These are phyloP conservation scores for Penicillium sp. DNA, from an alignment of 2,329 filamentous ascomycete genomes.

Conservation along the genomic window DNA sequence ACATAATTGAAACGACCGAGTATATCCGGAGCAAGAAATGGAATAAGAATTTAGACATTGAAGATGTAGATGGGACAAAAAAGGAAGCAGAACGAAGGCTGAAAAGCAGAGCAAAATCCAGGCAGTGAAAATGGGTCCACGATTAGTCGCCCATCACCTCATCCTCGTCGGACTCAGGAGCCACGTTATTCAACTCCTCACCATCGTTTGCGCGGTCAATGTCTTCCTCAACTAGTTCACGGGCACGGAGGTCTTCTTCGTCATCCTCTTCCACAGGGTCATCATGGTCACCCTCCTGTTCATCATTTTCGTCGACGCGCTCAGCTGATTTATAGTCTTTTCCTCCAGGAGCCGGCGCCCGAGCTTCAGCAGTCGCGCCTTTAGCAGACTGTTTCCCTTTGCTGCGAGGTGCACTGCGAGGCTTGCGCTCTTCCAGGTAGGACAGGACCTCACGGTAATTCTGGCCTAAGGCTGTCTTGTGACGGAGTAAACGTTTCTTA, in stretches of 20 bases:
- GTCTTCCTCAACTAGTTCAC: conserved; percentile 41
- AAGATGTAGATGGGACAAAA: conserved; percentile 8
- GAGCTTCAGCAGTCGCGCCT: conserved; percentile 11
- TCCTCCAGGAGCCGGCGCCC: conserved; percentile 16
- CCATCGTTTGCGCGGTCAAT: conserved; percentile 35
- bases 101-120: conserved; percentile 20
- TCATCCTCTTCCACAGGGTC: conserved; percentile 41
- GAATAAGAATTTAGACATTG: conserved; percentile 15
- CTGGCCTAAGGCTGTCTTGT: conserved; percentile 73
- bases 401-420: conserved; percentile 23
- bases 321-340: conserved; percentile 40
- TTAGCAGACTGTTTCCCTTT: conserved; percentile 37
- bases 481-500: conserved; percentile 69
- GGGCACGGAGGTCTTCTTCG: conserved; percentile 39
- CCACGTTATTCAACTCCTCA: conserved; percentile 26
- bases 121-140: conserved; percentile 2
- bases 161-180: conserved; percentile 37
- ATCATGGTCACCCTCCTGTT: conserved; percentile 36
- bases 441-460: conserved; percentile 83
- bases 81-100: conserved; percentile 13
- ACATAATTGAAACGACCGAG: conserved; percentile 1
- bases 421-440: conserved; percentile 69
- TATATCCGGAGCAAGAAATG: conserved; percentile 1
- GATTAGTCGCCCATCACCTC: conserved; percentile 45
- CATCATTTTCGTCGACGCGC: conserved; percentile 45